A percentile compares a stretch with the other conserved stretches of the same genome.
Evolutionary conservation across 352 stramenopile genomes (phyloP).

Genomic region (Globisporangium polare): DNA sequence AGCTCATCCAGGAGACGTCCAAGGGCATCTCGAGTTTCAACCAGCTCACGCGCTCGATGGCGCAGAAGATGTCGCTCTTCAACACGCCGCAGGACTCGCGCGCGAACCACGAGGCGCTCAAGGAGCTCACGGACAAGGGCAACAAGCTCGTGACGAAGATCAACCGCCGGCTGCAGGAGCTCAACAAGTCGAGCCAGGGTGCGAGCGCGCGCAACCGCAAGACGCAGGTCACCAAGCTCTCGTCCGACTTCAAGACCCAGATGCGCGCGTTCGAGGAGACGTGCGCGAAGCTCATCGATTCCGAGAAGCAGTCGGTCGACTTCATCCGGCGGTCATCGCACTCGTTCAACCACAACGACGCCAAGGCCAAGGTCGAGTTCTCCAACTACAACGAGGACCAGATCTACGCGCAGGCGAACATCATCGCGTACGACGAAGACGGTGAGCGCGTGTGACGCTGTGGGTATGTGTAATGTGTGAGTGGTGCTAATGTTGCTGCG

Average conservation of each 20-base stretch:
- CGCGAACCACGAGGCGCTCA: slow-evolving; percentile 77
- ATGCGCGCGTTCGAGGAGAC: slow-evolving; percentile 71
- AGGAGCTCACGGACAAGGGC: slow-evolving; percentile 78
- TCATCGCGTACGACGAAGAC: slow-evolving; percentile 84
- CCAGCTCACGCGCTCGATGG: slow-evolving; percentile 79
- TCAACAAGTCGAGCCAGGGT: slow-evolving; percentile 55
- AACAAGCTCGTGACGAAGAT: slow-evolving; percentile 80
- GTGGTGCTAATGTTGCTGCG: background rate
- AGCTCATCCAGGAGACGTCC: slow-evolving; percentile 77
- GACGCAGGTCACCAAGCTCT: slow-evolving; percentile 78
- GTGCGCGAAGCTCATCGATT: slow-evolving; percentile 60
- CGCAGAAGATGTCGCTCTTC: slow-evolving; percentile 86
- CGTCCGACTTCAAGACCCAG: slow-evolving; percentile 82
- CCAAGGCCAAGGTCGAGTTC: slow-evolving; percentile 38
- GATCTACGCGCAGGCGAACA: slow-evolving; percentile 84
- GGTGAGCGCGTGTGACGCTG: slow-evolving; percentile 27
- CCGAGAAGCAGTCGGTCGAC: slow-evolving; percentile 71
- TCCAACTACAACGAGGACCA: slow-evolving; percentile 86
- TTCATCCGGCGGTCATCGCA: slow-evolving; percentile 77
- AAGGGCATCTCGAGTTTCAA: slow-evolving; percentile 87
- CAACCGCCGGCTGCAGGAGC: slow-evolving; percentile 68
- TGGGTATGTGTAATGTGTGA: background rate
- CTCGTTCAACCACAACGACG: slow-evolving; percentile 50
- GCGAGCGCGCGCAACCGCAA: slow-evolving; percentile 46
- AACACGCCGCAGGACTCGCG: slow-evolving; percentile 80